These are phyloP conservation scores for Nicotiana tabacum DNA, from an alignment of 257 asterid genomes.

Conservation along the genomic window DNA sequence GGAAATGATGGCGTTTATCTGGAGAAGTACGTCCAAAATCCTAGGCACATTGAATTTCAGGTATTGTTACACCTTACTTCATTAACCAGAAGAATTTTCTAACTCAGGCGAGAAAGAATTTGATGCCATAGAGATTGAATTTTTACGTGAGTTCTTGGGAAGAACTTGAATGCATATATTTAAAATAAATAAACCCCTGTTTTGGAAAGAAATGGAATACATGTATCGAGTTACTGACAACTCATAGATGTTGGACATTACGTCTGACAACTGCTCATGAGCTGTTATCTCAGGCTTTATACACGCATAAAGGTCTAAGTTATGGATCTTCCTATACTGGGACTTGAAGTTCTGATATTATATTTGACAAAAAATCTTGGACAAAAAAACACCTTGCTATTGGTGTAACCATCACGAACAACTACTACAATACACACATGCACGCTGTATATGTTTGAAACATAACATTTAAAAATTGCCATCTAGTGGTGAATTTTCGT, in stretches of 20 bases:
- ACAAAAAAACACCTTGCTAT: neutral
- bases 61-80: conserved; percentile 14
- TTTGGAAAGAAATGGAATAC: neutral
- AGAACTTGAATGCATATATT: neutral
- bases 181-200: neutral
- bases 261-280: neutral
- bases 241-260: neutral
- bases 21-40: conserved; percentile 89
- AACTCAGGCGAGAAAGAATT: neutral
- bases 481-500: neutral
- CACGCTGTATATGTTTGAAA: neutral
- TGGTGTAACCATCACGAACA: neutral
- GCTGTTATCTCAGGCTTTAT: neutral
- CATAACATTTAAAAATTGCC: neutral
- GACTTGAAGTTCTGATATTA: neutral
- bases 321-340: neutral
- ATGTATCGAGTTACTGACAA: neutral
- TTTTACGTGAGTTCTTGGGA: neutral
- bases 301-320: neutral
- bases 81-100: neutral
- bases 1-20: conserved; percentile 98
- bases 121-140: neutral
- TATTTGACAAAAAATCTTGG: neutral
- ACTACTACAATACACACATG: neutral
- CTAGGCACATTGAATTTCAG: conserved; percentile 90